Percentiles rank a stretch among this genome's conserved stretches.
Evolutionary conservation across 1,139 yeast species (phyloP).

Genomic region (Candida sanyaensis): DNA sequence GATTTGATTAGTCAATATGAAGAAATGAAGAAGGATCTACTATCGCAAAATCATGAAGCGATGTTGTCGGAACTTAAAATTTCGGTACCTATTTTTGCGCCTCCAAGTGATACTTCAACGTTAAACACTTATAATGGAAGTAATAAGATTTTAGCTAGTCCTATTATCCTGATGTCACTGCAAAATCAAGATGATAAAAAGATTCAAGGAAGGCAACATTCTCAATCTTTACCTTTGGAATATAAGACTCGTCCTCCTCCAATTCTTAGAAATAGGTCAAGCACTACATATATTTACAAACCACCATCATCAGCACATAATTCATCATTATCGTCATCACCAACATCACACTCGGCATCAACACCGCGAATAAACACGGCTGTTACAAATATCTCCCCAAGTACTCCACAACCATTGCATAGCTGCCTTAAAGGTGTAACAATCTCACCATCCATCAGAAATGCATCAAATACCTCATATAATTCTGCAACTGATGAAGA

Average conservation of each 20-base stretch:
- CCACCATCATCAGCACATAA: constrained; percentile 10
- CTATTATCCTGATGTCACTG: constrained; percentile 33
- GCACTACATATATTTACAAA: constrained; percentile 21
- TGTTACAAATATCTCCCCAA: constrained; percentile 11
- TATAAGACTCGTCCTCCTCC: constrained; percentile 11
- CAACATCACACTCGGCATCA: background rate
- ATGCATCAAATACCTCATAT: constrained; percentile 1
- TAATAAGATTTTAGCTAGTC: constrained; percentile 35
- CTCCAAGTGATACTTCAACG: background rate
- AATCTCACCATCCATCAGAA: constrained; percentile 38
- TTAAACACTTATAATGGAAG: constrained; percentile 17
- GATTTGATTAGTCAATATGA: constrained; percentile 37
- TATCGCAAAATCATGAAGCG: constrained; percentile 7
- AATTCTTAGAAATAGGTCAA: constrained; percentile 24
- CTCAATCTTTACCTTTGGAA: constrained; percentile 34
- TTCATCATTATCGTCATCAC: background rate
- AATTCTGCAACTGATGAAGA: constrained; percentile 10
- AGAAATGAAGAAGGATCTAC: constrained; percentile 20
- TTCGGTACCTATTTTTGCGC: background rate
- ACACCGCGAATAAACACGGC: constrained; percentile 11
- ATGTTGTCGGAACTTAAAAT: background rate
- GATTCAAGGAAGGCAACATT: constrained; percentile 26
- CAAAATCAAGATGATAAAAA: constrained; percentile 8
- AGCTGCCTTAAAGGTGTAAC: constrained; percentile 41
- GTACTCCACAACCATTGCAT: constrained; percentile 22